Percentiles rank a stretch among this genome's conserved stretches.
Evolutionary conservation across 805 yeast species (phyloP).

Genomic region (Ascoidea tarda): DNA sequence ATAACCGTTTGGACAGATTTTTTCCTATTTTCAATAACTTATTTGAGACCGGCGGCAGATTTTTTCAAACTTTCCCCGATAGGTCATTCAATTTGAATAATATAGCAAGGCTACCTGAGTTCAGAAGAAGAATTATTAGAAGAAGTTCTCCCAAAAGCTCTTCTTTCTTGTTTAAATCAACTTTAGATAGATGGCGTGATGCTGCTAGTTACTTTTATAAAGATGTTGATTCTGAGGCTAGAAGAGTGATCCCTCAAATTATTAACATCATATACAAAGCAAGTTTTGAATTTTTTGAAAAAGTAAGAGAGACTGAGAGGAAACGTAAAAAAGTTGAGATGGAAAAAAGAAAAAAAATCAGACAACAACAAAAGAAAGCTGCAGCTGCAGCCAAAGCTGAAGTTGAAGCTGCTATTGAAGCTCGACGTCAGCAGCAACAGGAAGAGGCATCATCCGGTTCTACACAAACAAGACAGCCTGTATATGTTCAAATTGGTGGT

Average conservation of each 20-base stretch:
- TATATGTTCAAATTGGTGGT: constrained; percentile 51
- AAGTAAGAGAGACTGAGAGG: constrained; percentile 12
- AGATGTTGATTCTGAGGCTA: constrained; percentile 13
- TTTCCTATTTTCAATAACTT: too few species aligned
- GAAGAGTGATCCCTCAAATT: constrained; percentile 25
- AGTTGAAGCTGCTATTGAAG: constrained; percentile 6
- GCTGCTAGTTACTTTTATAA: constrained; percentile 35
- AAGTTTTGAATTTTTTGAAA: constrained; percentile 26
- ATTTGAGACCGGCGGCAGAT: too few species aligned
- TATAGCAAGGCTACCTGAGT: too few species aligned
- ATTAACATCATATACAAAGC: constrained; percentile 33
- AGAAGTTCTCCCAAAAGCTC: neutral
- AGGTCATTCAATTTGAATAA: too few species aligned
- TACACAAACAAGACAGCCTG: constrained; percentile 27
- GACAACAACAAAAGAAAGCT: constrained; percentile 13
- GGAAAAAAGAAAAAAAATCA: constrained; percentile 16
- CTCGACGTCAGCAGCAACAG: constrained; percentile 1
- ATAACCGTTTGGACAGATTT: too few species aligned
- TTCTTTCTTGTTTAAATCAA: constrained; percentile 19
- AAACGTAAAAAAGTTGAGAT: constrained; percentile 17
- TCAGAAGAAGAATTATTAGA: too few species aligned
- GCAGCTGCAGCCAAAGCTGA: constrained; percentile 1
- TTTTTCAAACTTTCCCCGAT: too few species aligned
- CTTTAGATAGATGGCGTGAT: constrained; percentile 59
- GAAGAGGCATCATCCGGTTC: constrained; percentile 8